Evolutionary conservation across 73 alveolate species (phyloP), one percentile per base, ranked within the genome.

Genomic region (Tetrahymena malaccensis): DNA sequence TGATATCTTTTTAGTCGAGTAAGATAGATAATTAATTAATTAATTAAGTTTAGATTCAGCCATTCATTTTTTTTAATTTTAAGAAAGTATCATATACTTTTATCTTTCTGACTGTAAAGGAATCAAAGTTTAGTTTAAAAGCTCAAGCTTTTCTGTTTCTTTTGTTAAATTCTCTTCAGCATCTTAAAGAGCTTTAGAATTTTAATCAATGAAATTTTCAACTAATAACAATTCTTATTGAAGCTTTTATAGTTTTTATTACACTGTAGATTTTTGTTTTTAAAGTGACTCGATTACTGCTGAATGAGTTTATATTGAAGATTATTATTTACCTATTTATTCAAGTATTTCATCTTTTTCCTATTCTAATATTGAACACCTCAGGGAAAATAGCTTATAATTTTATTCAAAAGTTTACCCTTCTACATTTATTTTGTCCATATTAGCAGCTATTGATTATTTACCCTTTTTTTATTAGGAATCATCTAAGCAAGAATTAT

Each of bases 71-170:
- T 89, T 43, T 93, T 35, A 35, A 11, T 93, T 34, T 43, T 93
- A 43, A 0, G 85, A 93, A 2, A 93, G 38, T n/a, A 93, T 93
- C 70, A 84, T 38, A 50, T 95, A 95, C 55, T 95, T 95, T 43
- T 95, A 55, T 93, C 70, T 89, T 56, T 95, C 95, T 37, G 43
- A 40, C 34, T 89, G 8, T 33, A 95, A 57, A 50, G 97, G 97
- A 37, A 85, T 43, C 57, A 89, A 85, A 22, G 97, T 95, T 93
- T 95, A 84, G 84, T 95, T 94, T 25, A 95, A n/a, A 19, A 95
- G 83, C 21, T 95, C 94, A 35, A 95, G 85, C 38, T 95, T 37
- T 44, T 95, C 97, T 85, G 84, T 37, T 85, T 44, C 85, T 95
- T 95, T 22, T 35, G 56, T 12, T 93, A 55, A 17, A 43, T 85